phyloP scores from a whole-genome alignment of 768 basidiomycete genomes.

The Exidia glandulosa region DNA sequence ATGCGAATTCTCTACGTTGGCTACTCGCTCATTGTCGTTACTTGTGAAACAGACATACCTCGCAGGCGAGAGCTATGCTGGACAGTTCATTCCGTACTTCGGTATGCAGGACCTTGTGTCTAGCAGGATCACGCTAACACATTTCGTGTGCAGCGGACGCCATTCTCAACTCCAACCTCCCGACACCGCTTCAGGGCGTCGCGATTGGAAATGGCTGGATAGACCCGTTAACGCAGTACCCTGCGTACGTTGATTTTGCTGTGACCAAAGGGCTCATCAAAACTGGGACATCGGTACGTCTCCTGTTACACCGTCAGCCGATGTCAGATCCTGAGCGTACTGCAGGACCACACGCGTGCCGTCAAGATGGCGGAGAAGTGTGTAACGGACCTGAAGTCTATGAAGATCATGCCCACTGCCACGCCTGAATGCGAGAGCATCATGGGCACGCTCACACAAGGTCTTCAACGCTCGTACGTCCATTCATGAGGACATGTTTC shows the following conservation, averaged over 20 bases:
- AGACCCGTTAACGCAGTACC: constrained; percentile 79
- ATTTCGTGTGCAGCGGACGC: constrained; percentile 49
- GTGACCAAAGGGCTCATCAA: constrained; percentile 71
- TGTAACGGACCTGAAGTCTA: constrained; percentile 28
- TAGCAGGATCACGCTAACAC: background rate
- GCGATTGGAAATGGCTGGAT: constrained; percentile 99
- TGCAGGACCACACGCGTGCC: constrained; percentile 49
- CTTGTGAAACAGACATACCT: constrained; percentile 94
- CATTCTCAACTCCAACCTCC: constrained; percentile 49
- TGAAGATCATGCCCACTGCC: constrained; percentile 28
- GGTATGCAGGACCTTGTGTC: constrained; percentile 32
- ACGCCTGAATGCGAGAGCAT: constrained; percentile 50
- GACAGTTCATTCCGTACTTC: constrained; percentile 96
- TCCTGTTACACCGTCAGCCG: background rate
- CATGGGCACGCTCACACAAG: constrained; percentile 33
- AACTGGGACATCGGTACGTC: constrained; percentile 51
- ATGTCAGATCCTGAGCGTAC: background rate
- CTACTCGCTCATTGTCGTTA: background rate
- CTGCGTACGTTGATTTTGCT: constrained; percentile 79
- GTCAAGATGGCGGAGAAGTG: constrained; percentile 54
- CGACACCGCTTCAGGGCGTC: constrained; percentile 57
- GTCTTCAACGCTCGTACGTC: constrained; percentile 5
- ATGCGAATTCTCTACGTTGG: background rate
- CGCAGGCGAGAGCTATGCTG: constrained; percentile 93
- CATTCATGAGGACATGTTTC: background rate